Conservation (phyloP, 305 asterid genomes). For the Plantago coronopus region DNA sequence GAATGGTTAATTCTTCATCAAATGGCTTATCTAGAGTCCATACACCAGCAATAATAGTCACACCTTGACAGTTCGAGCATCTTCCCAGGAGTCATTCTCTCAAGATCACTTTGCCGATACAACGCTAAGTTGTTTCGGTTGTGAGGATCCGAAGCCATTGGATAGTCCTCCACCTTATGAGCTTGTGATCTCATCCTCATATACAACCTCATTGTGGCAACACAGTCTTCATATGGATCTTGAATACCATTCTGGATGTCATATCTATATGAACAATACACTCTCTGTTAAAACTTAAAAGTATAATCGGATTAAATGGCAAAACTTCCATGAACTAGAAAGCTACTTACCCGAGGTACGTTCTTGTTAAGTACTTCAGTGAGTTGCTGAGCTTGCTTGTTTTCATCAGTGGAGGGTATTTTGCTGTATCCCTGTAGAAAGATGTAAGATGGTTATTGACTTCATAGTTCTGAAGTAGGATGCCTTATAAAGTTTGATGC, state of each 20-base stretch:
- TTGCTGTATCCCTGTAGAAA: conserved; percentile 50
- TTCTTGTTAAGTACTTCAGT: conserved; percentile 46
- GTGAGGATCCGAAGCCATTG: conserved; percentile 44
- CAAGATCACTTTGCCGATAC: conserved; percentile 32
- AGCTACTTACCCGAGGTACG: conserved; percentile 48
- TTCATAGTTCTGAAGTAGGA: background rate
- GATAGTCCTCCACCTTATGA: conserved; percentile 38
- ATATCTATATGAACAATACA: conserved; percentile 27
- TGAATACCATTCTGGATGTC: conserved; percentile 50
- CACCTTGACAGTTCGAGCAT: conserved; percentile 48
- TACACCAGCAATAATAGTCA: conserved; percentile 86
- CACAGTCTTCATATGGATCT: conserved; percentile 60
- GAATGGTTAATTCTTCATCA: background rate
- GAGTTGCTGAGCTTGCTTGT: conserved; percentile 74
- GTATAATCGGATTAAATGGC: background rate
- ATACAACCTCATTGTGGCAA: conserved; percentile 50
- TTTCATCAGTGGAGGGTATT: conserved; percentile 53
- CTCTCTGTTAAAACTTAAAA: background rate
- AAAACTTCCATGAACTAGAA: background rate
- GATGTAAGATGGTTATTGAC: background rate
- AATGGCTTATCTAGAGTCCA: conserved; percentile 39
- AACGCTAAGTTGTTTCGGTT: conserved; percentile 36
- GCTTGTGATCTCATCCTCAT: conserved; percentile 44
- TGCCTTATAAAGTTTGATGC: too few species aligned
- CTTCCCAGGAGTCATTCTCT: conserved; percentile 51